Conservation (phyloP, 176 grass and related monocot species). For the Carex littledalei region DNA sequence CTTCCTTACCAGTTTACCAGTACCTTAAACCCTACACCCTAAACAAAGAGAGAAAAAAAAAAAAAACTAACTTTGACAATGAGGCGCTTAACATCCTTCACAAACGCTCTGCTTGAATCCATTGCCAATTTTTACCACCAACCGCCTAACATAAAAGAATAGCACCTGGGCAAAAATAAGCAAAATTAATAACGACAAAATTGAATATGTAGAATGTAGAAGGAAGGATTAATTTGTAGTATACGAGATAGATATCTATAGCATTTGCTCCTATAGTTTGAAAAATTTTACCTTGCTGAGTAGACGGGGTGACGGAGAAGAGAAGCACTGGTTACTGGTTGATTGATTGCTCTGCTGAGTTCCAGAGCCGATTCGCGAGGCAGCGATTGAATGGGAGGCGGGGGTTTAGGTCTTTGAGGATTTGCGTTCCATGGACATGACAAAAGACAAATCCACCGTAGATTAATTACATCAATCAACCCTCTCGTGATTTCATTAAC, state of each 20-base stretch:
- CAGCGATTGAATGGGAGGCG: no score
- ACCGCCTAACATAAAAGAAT: neutral
- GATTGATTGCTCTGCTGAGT: no score
- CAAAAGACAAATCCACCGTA: no score
- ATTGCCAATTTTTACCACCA: neutral
- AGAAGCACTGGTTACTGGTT: neutral
- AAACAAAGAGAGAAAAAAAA: neutral
- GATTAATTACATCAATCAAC: no score
- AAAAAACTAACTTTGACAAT: conserved; percentile 67
- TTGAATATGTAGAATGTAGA: neutral
- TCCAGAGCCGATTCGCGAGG: no score
- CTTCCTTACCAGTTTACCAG: neutral
- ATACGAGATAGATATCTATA: conserved; percentile 63
- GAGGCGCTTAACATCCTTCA: conserved; percentile 75
- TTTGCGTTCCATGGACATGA: no score
- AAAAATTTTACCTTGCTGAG: conserved; percentile 31
- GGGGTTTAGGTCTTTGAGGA: no score
- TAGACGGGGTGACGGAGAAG: no score
- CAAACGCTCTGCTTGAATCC: conserved; percentile 49
- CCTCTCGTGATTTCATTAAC: no score
- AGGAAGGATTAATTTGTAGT: neutral
- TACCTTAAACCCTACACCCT: no score
- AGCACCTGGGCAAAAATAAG: neutral
- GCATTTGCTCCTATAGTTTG: conserved; percentile 72
- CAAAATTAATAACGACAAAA: neutral